Evolutionary conservation across 352 stramenopile genomes (phyloP).

Genomic region (Heterotrichella gracilis): DNA sequence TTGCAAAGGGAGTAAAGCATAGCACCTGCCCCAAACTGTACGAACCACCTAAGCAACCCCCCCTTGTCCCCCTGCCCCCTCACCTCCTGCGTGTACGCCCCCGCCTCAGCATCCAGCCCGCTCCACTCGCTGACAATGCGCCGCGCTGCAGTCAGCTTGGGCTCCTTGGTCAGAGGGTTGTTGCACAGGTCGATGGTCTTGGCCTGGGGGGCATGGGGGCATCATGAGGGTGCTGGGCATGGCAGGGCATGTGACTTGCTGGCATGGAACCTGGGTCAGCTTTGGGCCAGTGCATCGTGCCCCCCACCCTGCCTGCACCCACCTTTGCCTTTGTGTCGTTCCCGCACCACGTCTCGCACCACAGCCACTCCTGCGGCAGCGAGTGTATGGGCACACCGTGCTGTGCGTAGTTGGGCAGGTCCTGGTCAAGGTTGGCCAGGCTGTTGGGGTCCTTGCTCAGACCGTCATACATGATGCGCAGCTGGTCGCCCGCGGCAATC

Average conservation of each 20-base stretch:
- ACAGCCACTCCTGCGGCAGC: slow-evolving; percentile 87
- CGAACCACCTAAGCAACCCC: too few relatives aligned
- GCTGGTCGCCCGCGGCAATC: slow-evolving; percentile 62
- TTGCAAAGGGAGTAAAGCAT: too few relatives aligned
- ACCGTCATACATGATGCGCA: slow-evolving; percentile 73
- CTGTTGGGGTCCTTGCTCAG: slow-evolving; percentile 85
- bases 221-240: too few relatives aligned
- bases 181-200: slow-evolving; percentile 99
- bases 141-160: slow-evolving; percentile 97
- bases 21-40: too few relatives aligned
- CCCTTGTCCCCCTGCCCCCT: too few relatives aligned
- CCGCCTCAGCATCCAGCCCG: too few relatives aligned
- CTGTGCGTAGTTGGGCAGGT: slow-evolving; percentile 91
- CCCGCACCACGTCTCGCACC: slow-evolving; percentile 97
- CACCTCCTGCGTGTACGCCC: too few relatives aligned
- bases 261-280: too few relatives aligned
- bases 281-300: too few relatives aligned
- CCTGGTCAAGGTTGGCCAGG: slow-evolving; percentile 90
- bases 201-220: too few relatives aligned
- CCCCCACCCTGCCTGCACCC: too few relatives aligned
- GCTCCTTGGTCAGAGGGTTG: slow-evolving; percentile 97
- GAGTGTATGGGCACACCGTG: slow-evolving; percentile 73
- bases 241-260: too few relatives aligned
- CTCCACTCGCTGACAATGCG: slow-evolving; percentile 77
- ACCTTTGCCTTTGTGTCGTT: slow-evolving; percentile 85